phyloP scores from a whole-genome alignment of 139 green algal species.

The Chlamydomonas incerta region DNA sequence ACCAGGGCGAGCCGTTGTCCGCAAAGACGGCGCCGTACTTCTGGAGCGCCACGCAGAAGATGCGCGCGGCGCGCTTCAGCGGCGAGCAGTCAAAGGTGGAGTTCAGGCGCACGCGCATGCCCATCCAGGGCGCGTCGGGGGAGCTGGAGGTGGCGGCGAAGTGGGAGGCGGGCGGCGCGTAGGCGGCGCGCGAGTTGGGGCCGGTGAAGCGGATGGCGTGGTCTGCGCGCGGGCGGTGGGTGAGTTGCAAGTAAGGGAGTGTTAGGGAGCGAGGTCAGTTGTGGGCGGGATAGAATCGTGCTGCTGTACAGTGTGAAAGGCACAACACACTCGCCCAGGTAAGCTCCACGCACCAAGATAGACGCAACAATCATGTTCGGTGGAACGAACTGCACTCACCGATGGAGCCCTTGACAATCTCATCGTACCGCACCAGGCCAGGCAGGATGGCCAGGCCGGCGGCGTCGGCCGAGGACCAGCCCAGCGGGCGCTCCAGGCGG shows the following conservation, averaged over 20 bases:
- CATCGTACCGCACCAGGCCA: conserved; percentile 40
- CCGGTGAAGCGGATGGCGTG: conserved; percentile 54
- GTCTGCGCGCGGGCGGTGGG: too few species aligned
- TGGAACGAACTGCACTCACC: too few species aligned
- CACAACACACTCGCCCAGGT: too few species aligned
- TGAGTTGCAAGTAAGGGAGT: too few species aligned
- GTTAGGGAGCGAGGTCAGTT: too few species aligned
- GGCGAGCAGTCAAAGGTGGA: conserved; percentile 30
- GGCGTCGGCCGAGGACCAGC: conserved; percentile 56
- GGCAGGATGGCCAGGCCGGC: conserved; percentile 48
- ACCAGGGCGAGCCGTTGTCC: conserved; percentile 46
- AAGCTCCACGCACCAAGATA: too few species aligned
- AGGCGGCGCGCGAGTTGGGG: conserved; percentile 23
- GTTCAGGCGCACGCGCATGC: conserved; percentile 50
- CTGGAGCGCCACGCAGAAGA: conserved; percentile 51
- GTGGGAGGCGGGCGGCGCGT: conserved; percentile 42
- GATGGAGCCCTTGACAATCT: conserved; percentile 36
- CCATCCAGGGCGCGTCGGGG: conserved; percentile 47
- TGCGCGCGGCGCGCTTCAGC: conserved; percentile 12
- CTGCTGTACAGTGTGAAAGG: too few species aligned
- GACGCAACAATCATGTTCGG: too few species aligned
- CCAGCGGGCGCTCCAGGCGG: conserved; percentile 34
- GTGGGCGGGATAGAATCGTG: too few species aligned
- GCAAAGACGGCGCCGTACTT: conserved; percentile 55
- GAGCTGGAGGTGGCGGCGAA: conserved; percentile 23